Evolutionary conservation across 1,139 yeast genomes (phyloP).

Genomic region (Yamadazyma taylorii): DNA sequence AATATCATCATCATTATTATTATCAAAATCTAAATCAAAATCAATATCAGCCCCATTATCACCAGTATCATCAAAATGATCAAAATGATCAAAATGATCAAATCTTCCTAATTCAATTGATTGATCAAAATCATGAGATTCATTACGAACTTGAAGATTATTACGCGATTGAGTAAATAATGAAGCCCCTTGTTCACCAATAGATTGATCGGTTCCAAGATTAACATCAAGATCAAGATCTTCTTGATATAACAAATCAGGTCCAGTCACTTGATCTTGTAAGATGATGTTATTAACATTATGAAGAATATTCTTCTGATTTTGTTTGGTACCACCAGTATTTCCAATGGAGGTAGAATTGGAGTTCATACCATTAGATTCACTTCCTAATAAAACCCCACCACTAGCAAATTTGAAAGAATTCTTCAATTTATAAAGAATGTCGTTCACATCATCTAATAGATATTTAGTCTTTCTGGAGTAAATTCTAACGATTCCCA

Average conservation of each 20-base stretch:
- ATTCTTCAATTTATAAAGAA: conserved; percentile 69
- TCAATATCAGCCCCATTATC: conserved; percentile 51
- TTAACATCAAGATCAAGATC: conserved; percentile 62
- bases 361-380: no score
- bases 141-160: conserved; percentile 13
- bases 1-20: conserved; percentile 15
- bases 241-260: conserved; percentile 68
- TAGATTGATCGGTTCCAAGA: conserved; percentile 43
- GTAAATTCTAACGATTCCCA: conserved; percentile 88
- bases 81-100: conserved; percentile 23
- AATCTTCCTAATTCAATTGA: conserved; percentile 63
- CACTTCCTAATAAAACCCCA: conserved; percentile 33
- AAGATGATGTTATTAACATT: conserved; percentile 59
- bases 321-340: not conserved
- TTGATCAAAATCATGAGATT: conserved; percentile 34
- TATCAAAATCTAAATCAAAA: conserved; percentile 44
- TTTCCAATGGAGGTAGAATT: conserved; percentile 44
- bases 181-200: not conserved
- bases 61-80: conserved; percentile 22
- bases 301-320: conserved; percentile 19
- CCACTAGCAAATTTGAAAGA: conserved; percentile 57
- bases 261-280: conserved; percentile 77
- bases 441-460: conserved; percentile 81
- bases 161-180: not conserved
- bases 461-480: conserved; percentile 83